phyloP scores from a whole-genome alignment of 129 eudicot species.

The Kitagawia praeruptora region DNA sequence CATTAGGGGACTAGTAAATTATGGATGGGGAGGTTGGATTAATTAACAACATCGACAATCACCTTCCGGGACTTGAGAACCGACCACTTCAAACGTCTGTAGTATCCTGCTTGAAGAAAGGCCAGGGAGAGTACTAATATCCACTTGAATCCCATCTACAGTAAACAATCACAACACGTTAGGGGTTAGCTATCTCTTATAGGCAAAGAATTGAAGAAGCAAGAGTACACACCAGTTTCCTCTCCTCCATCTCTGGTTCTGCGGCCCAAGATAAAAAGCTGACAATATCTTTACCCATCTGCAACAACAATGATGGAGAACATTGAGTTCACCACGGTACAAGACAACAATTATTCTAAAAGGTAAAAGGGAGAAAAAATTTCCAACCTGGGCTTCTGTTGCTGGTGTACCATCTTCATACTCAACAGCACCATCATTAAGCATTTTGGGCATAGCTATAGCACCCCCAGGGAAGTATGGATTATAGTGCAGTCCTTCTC shows the following conservation, averaged over 20 bases:
- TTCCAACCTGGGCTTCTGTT: slow-evolving; percentile 86
- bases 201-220: neutral
- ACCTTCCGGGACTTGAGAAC: slow-evolving; percentile 79
- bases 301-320: slow-evolving; percentile 4
- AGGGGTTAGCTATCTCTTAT: neutral
- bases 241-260: slow-evolving; percentile 98
- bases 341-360: neutral
- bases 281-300: slow-evolving; percentile 96
- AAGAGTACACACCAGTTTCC: slow-evolving; percentile 58
- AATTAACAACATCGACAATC: slow-evolving; percentile 77
- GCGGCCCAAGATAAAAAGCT: slow-evolving; percentile 95
- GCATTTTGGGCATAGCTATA: slow-evolving; percentile 99
- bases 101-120: slow-evolving; percentile 77
- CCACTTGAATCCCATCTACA: slow-evolving; percentile 97
- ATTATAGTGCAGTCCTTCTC: slow-evolving; percentile 92
- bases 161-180: neutral
- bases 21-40: slow-evolving; percentile 1
- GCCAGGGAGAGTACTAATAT: slow-evolving; percentile 79
- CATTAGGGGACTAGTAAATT: neutral
- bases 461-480: slow-evolving; percentile 99
- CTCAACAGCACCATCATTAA: slow-evolving; percentile 91
- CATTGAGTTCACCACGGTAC: neutral
- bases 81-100: slow-evolving; percentile 83
- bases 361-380: neutral
- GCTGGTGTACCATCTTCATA: slow-evolving; percentile 98